Base-by-base conservation (phyloP, 352 stramenopile species). In the Globisporangium acanthophoron region DNA sequence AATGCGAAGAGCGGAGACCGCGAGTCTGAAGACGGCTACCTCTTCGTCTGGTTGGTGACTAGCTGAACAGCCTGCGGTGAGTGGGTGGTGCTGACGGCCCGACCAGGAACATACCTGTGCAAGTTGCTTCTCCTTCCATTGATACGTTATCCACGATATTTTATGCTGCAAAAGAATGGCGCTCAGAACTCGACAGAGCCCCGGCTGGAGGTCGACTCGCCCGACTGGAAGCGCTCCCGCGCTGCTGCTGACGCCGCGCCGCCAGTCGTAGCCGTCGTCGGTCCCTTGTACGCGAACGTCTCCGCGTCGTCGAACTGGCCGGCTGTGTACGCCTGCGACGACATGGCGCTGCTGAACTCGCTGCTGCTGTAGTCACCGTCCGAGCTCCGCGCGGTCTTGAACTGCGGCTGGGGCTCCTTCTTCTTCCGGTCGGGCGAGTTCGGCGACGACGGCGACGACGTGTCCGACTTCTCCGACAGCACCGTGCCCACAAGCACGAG, bases 161-260 rank as follows among this genome's bases (percentile, higher is more conserved):
- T 13, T 40, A 40, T 40, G 35, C 35, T 40, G 35, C 35, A 40
- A 40, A 15, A 43, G 4, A 15, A 43, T 3, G 33, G 33, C 5
- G 5, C 29, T 81, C 67, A 87, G 71, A 85, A 87, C 63, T 87
- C 77, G 40, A 87, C 73, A 7, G 77, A 87, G 24, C 62, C 73
- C 35, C 70, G 72, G 49, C 67, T 74, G 37, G 60, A 65, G 43
- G 66, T 51, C 13, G 64, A 66, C 16, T 4, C 49, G 40, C 41
- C 64, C 56, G 56, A 62, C 29, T 56, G 54, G 16, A 64, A 65
- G 45, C 67, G 69, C 27, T 37, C 48, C 40, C 62, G 63, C 16
- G 43, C 43, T 20, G 11, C 43, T 8, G 41, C 41, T 13, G 39
- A 16, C 39, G 39, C 39, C 11, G 39, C 39, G n/a, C 48, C 51